These are phyloP conservation scores for Pascua sp. DNA, from an alignment of 1,284 basidiomycete species.

Conservation along the genomic window DNA sequence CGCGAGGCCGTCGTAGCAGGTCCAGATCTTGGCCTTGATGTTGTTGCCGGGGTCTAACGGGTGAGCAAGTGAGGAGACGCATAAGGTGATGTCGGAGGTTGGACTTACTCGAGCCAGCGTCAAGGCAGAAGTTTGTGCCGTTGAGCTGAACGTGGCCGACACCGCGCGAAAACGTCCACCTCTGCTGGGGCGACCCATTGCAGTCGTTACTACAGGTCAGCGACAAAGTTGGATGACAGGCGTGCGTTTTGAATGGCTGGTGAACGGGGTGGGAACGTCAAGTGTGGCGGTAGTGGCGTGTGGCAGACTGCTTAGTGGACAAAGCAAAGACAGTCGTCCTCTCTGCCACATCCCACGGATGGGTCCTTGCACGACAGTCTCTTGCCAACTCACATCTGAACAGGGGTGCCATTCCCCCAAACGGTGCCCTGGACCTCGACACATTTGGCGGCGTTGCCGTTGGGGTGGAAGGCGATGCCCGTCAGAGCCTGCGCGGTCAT, in stretches of 20 bases:
- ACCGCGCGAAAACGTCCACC: constrained; percentile 2
- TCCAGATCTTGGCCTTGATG: constrained; percentile 11
- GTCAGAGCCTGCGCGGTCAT: not conserved
- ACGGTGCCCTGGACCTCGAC: constrained; percentile 17
- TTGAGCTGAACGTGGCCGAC: constrained; percentile 16
- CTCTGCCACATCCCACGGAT: too few species aligned
- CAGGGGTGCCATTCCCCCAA: constrained; percentile 18
- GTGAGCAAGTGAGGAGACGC: not conserved
- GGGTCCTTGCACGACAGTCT: too few species aligned
- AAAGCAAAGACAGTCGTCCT: too few species aligned
- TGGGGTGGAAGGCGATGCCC: constrained; percentile 31
- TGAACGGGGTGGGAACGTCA: too few species aligned
- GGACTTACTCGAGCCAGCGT: constrained; percentile 10
- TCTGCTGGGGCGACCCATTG: constrained; percentile 17
- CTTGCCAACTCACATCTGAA: constrained; percentile 1
- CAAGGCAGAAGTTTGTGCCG: constrained; percentile 24
- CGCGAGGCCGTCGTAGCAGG: constrained; percentile 15
- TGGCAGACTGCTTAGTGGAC: too few species aligned
- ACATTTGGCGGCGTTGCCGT: constrained; percentile 29
- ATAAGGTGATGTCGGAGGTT: too few species aligned
- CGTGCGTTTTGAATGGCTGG: too few species aligned
- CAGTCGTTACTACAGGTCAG: constrained; percentile 25
- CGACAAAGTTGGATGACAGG: not conserved
- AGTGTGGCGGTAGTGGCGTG: too few species aligned
- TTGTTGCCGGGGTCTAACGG: constrained; percentile 7